phyloP scores from a whole-genome alignment of 495 filamentous ascomycete genomes.

The Penicillium diatomitis region DNA sequence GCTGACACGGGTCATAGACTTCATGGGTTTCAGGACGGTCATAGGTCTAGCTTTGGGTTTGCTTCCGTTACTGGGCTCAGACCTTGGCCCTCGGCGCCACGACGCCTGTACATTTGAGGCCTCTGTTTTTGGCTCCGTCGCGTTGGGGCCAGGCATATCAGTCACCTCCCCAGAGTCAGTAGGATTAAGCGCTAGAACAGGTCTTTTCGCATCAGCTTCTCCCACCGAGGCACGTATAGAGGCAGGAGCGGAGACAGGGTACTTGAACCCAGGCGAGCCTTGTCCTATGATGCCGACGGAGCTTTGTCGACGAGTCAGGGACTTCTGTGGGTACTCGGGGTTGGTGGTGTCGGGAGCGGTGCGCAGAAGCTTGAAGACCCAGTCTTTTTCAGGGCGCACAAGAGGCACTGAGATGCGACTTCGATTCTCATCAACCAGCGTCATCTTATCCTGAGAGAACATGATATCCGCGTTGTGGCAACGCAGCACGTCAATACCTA shows the following conservation, averaged over 20 bases:
- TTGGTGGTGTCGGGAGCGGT: constrained; percentile 39
- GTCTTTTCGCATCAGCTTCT: constrained; percentile 31
- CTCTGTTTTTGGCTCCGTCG: constrained; percentile 33
- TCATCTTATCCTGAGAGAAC: constrained; percentile 82
- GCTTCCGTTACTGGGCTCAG: constrained; percentile 33
- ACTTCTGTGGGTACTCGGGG: not conserved
- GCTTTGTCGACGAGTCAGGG: constrained; percentile 12
- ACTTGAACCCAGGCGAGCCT: constrained; percentile 3
- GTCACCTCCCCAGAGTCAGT: not conserved
- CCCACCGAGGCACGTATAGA: constrained; percentile 21
- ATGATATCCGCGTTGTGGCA: constrained; percentile 84
- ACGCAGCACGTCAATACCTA: constrained; percentile 81
- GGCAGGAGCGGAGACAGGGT: constrained; percentile 14
- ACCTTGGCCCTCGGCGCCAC: constrained; percentile 54
- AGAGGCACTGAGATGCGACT: constrained; percentile 89
- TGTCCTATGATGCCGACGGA: constrained; percentile 25
- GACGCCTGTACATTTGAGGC: constrained; percentile 51
- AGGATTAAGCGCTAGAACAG: constrained; percentile 3
- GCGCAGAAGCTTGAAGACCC: constrained; percentile 63
- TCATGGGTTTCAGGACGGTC: constrained; percentile 70
- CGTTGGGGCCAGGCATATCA: constrained; percentile 1
- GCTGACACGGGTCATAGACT: constrained; percentile 37
- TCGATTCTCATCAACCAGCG: constrained; percentile 75
- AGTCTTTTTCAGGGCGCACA: constrained; percentile 84
- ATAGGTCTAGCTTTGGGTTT: constrained; percentile 51